These are phyloP conservation scores for Nyctanthes arbortristis DNA, from an alignment of 257 asterid genomes.

Conservation along the genomic window DNA sequence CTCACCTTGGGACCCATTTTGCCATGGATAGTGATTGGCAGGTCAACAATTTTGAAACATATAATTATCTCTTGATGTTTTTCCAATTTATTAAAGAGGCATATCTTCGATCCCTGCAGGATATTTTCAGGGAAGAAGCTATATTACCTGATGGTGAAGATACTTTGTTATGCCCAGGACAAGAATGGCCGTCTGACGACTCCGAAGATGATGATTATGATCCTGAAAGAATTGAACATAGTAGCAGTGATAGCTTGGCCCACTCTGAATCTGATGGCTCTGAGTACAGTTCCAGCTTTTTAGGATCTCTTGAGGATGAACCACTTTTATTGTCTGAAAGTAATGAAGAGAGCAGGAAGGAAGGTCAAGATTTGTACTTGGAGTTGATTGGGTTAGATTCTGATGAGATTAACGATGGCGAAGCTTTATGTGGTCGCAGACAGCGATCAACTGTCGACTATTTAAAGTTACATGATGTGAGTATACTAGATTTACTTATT, in stretches of 20 bases:
- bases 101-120: conserved; percentile 47
- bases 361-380: conserved; percentile 37
- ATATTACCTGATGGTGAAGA: conserved; percentile 64
- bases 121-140: conserved; percentile 93
- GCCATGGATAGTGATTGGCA: conserved; percentile 79
- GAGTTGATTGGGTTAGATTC: conserved; percentile 49
- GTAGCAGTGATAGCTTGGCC: conserved; percentile 42
- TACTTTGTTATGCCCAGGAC: conserved; percentile 50
- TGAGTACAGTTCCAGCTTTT: conserved; percentile 60
- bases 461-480: conserved; percentile 75
- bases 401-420: conserved; percentile 57
- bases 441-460: conserved; percentile 81
- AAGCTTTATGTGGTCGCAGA: conserved; percentile 63
- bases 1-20: conserved; percentile 93
- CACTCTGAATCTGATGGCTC: conserved; percentile 56
- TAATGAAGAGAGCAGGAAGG: conserved; percentile 31
- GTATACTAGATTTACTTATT: conserved; percentile 33
- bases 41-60: conserved; percentile 43
- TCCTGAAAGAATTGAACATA: conserved; percentile 61
- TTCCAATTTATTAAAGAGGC: conserved; percentile 17
- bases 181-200: conserved; percentile 98
- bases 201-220: conserved; percentile 91
- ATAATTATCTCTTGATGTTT: conserved; percentile 7
- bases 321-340: conserved; percentile 36
- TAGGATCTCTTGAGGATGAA: conserved; percentile 81